phyloP scores from a whole-genome alignment of 495 filamentous ascomycete genomes.

The Penicillium turbatum region DNA sequence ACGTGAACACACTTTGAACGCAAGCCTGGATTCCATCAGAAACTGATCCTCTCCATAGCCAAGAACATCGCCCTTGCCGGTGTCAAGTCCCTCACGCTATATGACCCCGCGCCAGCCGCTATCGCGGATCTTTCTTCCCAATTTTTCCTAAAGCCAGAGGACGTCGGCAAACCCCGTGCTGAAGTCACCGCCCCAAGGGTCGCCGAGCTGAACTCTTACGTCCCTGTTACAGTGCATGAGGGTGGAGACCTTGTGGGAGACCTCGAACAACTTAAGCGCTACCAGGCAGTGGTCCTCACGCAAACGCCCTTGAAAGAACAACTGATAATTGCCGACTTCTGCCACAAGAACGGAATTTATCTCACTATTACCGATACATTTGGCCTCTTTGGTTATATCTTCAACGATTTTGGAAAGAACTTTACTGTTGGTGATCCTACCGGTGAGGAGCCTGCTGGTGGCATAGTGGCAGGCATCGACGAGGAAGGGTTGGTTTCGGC shows the following conservation, averaged over 20 bases:
- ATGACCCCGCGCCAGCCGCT: slow-evolving; percentile 73
- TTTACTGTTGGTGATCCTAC: slow-evolving; percentile 87
- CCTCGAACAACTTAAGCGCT: slow-evolving; percentile 73
- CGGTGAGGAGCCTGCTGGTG: slow-evolving; percentile 80
- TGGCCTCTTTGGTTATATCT: slow-evolving; percentile 91
- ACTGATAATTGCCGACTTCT: slow-evolving; percentile 79
- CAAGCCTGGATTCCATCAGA: neutral
- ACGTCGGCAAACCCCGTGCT: slow-evolving; percentile 90
- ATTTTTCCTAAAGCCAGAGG: slow-evolving; percentile 86
- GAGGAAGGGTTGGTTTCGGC: slow-evolving; percentile 88
- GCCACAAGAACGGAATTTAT: slow-evolving; percentile 87
- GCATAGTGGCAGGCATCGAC: slow-evolving; percentile 87
- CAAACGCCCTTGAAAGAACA: slow-evolving; percentile 76
- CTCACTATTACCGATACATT: slow-evolving; percentile 83
- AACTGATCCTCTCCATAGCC: slow-evolving; percentile 44
- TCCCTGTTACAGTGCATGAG: slow-evolving; percentile 74
- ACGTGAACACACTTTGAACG: slow-evolving; percentile 17
- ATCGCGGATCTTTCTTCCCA: slow-evolving; percentile 90
- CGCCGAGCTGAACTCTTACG: slow-evolving; percentile 93
- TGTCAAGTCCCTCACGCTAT: slow-evolving; percentile 82
- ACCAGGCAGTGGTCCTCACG: slow-evolving; percentile 89
- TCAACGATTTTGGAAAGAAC: slow-evolving; percentile 94
- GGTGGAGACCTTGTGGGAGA: slow-evolving; percentile 61
- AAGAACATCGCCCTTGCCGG: slow-evolving; percentile 99
- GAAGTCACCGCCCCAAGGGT: slow-evolving; percentile 82